Evolutionary conservation across 2,329 filamentous ascomycete genomes (phyloP), one percentile per base, ranked within the genome.

Genomic region (Arthrobotrys conoides): DNA sequence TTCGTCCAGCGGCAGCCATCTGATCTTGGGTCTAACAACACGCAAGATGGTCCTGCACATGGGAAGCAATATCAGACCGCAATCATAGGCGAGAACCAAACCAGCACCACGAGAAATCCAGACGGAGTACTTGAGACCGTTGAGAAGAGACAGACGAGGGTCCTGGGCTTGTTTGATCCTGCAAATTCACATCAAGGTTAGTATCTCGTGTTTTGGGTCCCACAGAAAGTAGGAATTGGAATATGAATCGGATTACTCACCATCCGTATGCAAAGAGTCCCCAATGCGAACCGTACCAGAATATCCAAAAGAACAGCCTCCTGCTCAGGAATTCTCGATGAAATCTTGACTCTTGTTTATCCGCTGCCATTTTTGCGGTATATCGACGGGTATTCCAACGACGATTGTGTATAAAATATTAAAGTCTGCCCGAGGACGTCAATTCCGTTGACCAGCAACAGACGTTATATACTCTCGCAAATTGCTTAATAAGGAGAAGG

Each of bases 21-120:
- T 89, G 80, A 97, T 86, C 87, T 96, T 97, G 27, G 96, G 96
- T 80, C 96, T 90, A 71, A 98, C 85, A 83, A 90, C 92, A 84
- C 93, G 90, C 83, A 99, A 89, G 36, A 98, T 86, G 76, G 95
- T 98, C 81, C 96, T 89, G 87, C 95, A 99, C 87, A 99, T 97
- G 5, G 96, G 96, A 76, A 99, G 87, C 30, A 99, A 86, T 82
- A 99, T 97, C 81, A 98, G 87, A 83, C 93, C 91, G 71, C 90
- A 90, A 86, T 99, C 94, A 70, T 97, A 89, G 0, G 91, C 91
- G 76, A 99, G 87, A 5, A 93, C 92, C 48, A 99, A 86, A 82
- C 94, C 96, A 67, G 96, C 95, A 83, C 95, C 96, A 87, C 96
- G 90, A 30, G 96, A 98, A 76, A 97, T 89, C 95, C 95, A 99